phyloP scores from a whole-genome alignment of 768 basidiomycete species.

The Mycena rebaudengoi region DNA sequence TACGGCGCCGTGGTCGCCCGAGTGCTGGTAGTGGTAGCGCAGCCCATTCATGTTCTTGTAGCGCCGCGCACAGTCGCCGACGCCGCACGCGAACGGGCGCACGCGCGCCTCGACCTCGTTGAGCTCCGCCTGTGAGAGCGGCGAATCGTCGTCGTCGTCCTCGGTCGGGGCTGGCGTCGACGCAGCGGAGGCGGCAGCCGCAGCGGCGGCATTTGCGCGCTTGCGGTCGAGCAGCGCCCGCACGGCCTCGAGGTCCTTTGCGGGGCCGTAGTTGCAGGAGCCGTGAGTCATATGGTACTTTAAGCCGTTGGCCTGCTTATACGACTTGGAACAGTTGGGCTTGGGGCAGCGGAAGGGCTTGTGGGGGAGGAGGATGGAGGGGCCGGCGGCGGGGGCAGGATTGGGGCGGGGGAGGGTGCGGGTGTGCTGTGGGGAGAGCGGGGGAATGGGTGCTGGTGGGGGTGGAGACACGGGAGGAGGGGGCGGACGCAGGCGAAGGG shows the following conservation, averaged over 20 bases:
- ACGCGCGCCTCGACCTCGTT: slow-evolving; percentile 65
- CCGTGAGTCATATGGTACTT: slow-evolving; percentile 96
- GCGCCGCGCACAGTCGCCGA: slow-evolving; percentile 84
- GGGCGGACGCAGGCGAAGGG: slow-evolving; percentile 26
- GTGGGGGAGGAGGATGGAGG: slow-evolving; percentile 45
- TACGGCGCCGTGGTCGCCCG: slow-evolving; percentile 92
- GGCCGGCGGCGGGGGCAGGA: slow-evolving; percentile 20
- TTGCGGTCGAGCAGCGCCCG: slow-evolving; percentile 74
- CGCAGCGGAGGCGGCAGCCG: slow-evolving; percentile 12
- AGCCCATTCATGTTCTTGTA: slow-evolving; percentile 99
- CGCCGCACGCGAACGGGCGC: slow-evolving; percentile 89
- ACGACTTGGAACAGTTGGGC: slow-evolving; percentile 93
- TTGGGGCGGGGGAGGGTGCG: slow-evolving; percentile 19
- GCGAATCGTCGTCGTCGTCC: not conserved
- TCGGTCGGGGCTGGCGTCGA: slow-evolving; percentile 5
- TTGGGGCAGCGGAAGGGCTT: slow-evolving; percentile 96
- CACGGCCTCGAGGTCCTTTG: slow-evolving; percentile 83
- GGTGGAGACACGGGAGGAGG: slow-evolving; percentile 29
- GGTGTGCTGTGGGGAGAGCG: slow-evolving; percentile 20
- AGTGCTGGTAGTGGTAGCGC: slow-evolving; percentile 96
- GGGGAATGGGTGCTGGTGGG: slow-evolving; percentile 29
- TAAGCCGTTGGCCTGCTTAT: slow-evolving; percentile 95
- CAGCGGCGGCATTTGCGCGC: slow-evolving; percentile 35
- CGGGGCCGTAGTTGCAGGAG: slow-evolving; percentile 92
- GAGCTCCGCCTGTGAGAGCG: slow-evolving; percentile 23